Evolutionary conservation across 768 basidiomycete species (phyloP).

Genomic region (Lactifluus volemus): DNA sequence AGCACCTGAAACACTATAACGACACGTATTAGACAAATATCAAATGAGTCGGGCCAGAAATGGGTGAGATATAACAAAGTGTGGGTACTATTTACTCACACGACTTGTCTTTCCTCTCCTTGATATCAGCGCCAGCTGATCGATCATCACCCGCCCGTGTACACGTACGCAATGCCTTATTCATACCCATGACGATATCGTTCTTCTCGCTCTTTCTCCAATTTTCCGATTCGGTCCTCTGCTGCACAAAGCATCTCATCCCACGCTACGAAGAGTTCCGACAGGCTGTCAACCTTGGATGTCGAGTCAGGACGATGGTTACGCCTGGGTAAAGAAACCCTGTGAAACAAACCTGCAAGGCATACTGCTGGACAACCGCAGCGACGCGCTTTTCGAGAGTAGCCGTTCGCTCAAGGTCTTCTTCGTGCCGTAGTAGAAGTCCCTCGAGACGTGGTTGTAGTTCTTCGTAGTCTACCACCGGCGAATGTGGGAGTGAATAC

Average conservation of each 20-base stretch:
- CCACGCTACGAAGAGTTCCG: conserved; percentile 81
- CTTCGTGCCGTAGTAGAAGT: conserved; percentile 48
- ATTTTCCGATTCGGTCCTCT: conserved; percentile 45
- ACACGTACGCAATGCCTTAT: conserved; percentile 14
- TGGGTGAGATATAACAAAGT: too few species aligned
- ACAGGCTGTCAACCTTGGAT: conserved; percentile 66
- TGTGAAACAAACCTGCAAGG: conserved; percentile 47
- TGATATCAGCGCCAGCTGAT: too few species aligned
- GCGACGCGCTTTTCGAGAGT: conserved; percentile 61
- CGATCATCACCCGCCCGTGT: too few species aligned
- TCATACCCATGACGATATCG: conserved; percentile 54
- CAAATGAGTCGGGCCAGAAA: too few species aligned
- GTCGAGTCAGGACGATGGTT: neutral
- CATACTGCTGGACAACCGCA: conserved; percentile 56
- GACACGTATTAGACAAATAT: too few species aligned
- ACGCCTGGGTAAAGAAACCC: neutral
- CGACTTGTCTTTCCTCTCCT: too few species aligned
- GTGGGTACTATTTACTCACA: too few species aligned
- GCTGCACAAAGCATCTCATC: conserved; percentile 65
- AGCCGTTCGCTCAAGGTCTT: conserved; percentile 47
- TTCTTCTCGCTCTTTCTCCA: conserved; percentile 58
- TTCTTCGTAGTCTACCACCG: conserved; percentile 45
- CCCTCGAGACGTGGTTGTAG: conserved; percentile 60
- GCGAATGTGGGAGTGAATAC: neutral
- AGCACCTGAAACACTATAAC: too few species aligned